These are phyloP conservation scores for Salix udensis DNA, from an alignment of 345 rosid species.

Conservation along the genomic window DNA sequence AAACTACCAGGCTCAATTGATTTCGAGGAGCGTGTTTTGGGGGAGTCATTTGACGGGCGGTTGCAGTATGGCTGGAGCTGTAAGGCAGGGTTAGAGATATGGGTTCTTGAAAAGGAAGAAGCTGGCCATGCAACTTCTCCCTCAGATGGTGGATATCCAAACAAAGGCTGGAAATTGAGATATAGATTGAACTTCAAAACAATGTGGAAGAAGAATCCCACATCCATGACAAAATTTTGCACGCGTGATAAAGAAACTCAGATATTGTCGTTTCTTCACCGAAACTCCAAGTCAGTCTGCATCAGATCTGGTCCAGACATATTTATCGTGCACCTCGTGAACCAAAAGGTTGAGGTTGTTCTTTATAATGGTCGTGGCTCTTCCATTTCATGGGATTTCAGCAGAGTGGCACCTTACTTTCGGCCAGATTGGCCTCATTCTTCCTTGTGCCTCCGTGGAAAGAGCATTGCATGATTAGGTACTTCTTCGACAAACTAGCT, in stretches of 20 bases:
- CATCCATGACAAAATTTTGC: conserved; percentile 18
- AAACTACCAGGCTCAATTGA: conserved; percentile 46
- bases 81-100: conserved; percentile 44
- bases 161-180: conserved; percentile 36
- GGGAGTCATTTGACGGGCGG: conserved; percentile 51
- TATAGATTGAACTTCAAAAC: conserved; percentile 42
- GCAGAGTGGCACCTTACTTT: conserved; percentile 51
- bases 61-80: conserved; percentile 58
- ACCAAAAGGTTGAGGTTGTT: conserved; percentile 30
- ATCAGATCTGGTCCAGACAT: conserved; percentile 45
- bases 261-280: conserved; percentile 40
- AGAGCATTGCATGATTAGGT: background rate
- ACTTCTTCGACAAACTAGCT: background rate
- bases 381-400: conserved; percentile 45
- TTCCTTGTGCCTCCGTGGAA: conserved; percentile 12
- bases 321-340: conserved; percentile 24
- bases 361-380: conserved; percentile 49
- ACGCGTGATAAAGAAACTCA: conserved; percentile 45
- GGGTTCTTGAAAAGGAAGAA: conserved; percentile 43
- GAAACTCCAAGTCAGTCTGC: conserved; percentile 38
- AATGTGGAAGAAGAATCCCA: conserved; percentile 50
- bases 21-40: conserved; percentile 52
- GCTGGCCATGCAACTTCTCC: conserved; percentile 2
- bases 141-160: conserved; percentile 4
- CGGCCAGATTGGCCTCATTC: conserved; percentile 51